Evolutionary conservation across 2,329 filamentous ascomycete genomes (phyloP), one percentile per base, ranked within the genome.

Genomic region (Aplosporella prunicola): DNA sequence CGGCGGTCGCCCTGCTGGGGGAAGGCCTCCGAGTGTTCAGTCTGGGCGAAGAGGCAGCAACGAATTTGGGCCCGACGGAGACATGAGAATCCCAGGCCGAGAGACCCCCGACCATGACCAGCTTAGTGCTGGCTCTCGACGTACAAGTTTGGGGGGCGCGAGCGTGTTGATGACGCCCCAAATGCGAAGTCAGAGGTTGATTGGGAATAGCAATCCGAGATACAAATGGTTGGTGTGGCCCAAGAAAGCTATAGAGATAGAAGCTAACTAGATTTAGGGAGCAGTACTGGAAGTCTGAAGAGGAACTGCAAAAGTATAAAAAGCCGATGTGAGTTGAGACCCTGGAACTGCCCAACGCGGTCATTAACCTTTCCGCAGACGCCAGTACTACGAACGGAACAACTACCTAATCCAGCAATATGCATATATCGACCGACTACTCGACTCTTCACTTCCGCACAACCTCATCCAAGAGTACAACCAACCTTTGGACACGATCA

Each of bases 361-460:
- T 16, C 27, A n/a, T n/a, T n/a, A n/a, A n/a, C n/a, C n/a, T n/a
- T 22, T 5, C 4, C 5, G 18, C 45, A 80, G 76, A 43, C 82
- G 87, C 31, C 55, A 80, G 52, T 95, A 94, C 63, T 93, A 96
- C 54, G 80, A 93, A 66, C 77, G 84, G 28, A 89, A 80, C 54
- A 96, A 96, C 62, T 78, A 80, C 48, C 69, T 95, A 28, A 78
- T 96, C 42, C 83, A 91, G 57, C 82, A 93, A 56, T 96, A 95
- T 57, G 70, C 93, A 45, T 95, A 93, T 57, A 94, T 95, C 50
- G 89, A 95, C 61, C 76, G 81, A 35, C 68, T 96, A 40, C 72
- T 96, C 43, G 87, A 94, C 61, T 94, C 86, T 7, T 88, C 85
- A 20, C 74, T 94, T n/a, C 88, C 88, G 2, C 88, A 93, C 53